Evolutionary conservation across 768 basidiomycete genomes (phyloP), one percentile per base, ranked within the genome.

Genomic region (Auriscalpium vulgare): DNA sequence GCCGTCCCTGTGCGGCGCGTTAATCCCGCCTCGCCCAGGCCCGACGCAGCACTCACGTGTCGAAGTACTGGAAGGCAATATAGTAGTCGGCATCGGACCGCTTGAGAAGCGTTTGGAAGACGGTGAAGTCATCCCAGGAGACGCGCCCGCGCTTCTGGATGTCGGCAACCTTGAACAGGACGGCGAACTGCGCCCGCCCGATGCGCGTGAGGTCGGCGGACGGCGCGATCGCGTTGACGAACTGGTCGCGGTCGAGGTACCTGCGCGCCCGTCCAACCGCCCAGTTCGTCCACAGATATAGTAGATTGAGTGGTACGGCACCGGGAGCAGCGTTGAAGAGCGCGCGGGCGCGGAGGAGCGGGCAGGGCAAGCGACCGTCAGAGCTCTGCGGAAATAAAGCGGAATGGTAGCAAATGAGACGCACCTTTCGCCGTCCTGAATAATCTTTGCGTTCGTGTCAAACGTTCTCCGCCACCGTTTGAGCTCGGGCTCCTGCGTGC

Each of bases 31-130:
- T 54, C 35, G 54, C 51, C 53, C 51, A 21, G 56, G 47, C 57
- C 48, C 29, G 37, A 36, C 29, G 48, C 36, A 44, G 44, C 14
- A 36, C 54, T 37, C 54, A 94, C 92, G 87, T 88, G 70, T 97
- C 94, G 69, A 95, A 97, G 68, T 91, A 95, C 68, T 90, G 87
- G 76, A 95, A 95, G 17, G 94, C 93, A 71, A 95, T 94, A 80
- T 88, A 91, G 71, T 95, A 95, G 69, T 97, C 94, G 35, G 95
- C 95, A 70, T 97, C 95, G 17, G 95, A 91, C 61, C 90, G 79
- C 75, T 97, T 93, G 65, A 95, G 73, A 60, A 91, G 74, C 16
- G 93, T 95, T 75, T 98, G 88, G 68, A 99, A 99, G 59, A 95
- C 87, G 7, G 85, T 85, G 63, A 97, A 99, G 71, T 99, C 97